phyloP scores from a whole-genome alignment of 2,329 filamentous ascomycete genomes.

The Cryphonectria radicalis region DNA sequence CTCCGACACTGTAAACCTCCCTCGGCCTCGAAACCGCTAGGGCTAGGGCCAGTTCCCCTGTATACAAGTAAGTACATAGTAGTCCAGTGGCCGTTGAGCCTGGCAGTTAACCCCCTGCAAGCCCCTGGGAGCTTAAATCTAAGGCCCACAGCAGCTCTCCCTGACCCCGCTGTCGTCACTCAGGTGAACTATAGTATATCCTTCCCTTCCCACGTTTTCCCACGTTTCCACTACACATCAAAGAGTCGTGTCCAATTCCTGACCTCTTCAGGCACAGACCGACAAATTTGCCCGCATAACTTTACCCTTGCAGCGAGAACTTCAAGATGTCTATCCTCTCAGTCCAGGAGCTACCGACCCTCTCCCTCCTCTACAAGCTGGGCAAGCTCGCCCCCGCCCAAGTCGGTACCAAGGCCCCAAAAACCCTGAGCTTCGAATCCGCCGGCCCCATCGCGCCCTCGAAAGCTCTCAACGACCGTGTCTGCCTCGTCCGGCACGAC shows the following conservation, averaged over 20 bases:
- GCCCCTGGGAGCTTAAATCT: neutral
- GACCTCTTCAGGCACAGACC: neutral
- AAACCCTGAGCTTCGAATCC: slow-evolving; percentile 34
- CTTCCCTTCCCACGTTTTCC: neutral
- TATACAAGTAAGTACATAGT: no score
- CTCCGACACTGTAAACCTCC: neutral
- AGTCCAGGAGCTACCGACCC: slow-evolving; percentile 62
- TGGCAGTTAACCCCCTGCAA: slow-evolving; percentile 9
- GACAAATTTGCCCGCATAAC: neutral
- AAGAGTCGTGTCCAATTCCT: neutral
- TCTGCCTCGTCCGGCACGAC: slow-evolving; percentile 74
- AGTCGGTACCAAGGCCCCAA: slow-evolving; percentile 25
- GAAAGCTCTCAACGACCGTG: slow-evolving; percentile 67
- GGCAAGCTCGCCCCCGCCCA: slow-evolving; percentile 47
- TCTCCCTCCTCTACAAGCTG: slow-evolving; percentile 68
- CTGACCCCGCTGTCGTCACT: slow-evolving; percentile 29
- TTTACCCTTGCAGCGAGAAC: neutral
- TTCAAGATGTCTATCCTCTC: slow-evolving; percentile 45
- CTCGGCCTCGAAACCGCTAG: neutral
- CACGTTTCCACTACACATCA: neutral
- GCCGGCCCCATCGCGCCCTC: slow-evolving; percentile 41
- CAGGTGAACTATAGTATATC: neutral
- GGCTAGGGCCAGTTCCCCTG: neutral
- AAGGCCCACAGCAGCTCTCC: slow-evolving; percentile 18
- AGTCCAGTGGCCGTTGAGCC: neutral